These are phyloP conservation scores for Voacanga thouarsii DNA, from an alignment of 257 asterid genomes.

Conservation along the genomic window DNA sequence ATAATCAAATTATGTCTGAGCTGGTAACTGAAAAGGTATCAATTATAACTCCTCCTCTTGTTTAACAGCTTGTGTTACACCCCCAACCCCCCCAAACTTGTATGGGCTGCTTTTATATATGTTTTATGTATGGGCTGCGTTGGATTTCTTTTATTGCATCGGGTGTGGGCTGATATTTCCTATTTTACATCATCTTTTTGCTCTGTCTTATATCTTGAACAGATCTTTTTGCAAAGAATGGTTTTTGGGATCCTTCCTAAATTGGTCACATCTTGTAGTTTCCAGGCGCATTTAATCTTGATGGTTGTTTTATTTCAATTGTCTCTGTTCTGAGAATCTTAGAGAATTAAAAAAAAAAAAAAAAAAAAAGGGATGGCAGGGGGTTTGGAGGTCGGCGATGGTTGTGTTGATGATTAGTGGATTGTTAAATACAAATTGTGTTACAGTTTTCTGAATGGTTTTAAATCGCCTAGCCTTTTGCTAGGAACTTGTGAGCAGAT, in stretches of 20 bases:
- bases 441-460: background rate
- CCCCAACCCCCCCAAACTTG: no score
- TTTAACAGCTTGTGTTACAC: background rate
- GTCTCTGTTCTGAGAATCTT: background rate
- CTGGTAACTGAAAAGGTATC: slow-evolving; percentile 38
- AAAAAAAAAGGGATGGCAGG: background rate
- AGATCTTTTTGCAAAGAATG: background rate
- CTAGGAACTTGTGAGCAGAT: background rate
- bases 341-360: background rate
- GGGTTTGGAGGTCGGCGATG: background rate
- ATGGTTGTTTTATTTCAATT: background rate
- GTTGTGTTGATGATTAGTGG: background rate
- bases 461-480: background rate
- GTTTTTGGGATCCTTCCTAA: background rate
- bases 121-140: background rate
- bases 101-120: background rate
- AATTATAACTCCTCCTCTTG: no score
- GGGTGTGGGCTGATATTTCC: background rate
- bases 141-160: background rate
- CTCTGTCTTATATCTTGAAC: background rate
- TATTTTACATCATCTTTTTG: background rate
- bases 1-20: slow-evolving; percentile 7
- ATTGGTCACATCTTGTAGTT: background rate
- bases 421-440: background rate
- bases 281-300: background rate